A percentile compares a stretch with the other conserved stretches of the same genome.
These are phyloP conservation scores for Exobasidium cylindrosporum DNA, from an alignment of 1,284 basidiomycete species.

Conservation along the genomic window DNA sequence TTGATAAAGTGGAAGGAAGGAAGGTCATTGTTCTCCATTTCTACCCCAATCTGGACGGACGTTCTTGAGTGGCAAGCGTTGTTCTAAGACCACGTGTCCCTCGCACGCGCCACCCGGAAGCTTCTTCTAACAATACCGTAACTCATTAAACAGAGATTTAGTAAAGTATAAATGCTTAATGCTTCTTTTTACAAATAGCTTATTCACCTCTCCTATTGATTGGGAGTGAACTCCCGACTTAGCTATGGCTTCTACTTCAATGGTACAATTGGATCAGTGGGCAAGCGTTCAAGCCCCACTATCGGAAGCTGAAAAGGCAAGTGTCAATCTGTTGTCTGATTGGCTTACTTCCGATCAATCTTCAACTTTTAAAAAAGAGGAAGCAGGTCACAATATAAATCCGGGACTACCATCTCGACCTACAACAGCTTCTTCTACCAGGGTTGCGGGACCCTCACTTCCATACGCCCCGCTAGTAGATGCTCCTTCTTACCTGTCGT, in stretches of 20 bases:
- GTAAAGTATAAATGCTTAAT: too few species aligned
- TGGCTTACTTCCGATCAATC: conserved; percentile 15
- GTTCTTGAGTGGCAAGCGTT: too few species aligned
- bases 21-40: too few species aligned
- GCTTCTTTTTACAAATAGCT: too few species aligned
- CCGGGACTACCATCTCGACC: background rate
- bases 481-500: conserved; percentile 34
- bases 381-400: conserved; percentile 7
- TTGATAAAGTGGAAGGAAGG: too few species aligned
- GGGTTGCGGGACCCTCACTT: conserved; percentile 15
- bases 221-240: too few species aligned
- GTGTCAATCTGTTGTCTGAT: conserved; percentile 39
- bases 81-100: background rate
- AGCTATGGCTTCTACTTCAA: conserved; percentile 8
- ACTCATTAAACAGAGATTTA: too few species aligned
- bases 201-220: too few species aligned
- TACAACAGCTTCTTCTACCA: conserved; percentile 5
- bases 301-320: conserved; percentile 26
- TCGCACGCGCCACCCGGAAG: background rate
- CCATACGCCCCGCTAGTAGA: conserved; percentile 24
- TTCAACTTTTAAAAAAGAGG: conserved; percentile 7
- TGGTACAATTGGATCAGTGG: conserved; percentile 40
- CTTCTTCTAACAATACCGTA: too few species aligned
- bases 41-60: too few species aligned
- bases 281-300: conserved; percentile 31